Evolutionary conservation across 2,329 filamentous ascomycete genomes (phyloP), one percentile per base, ranked within the genome.

Genomic region (Talaromyces sp.): DNA sequence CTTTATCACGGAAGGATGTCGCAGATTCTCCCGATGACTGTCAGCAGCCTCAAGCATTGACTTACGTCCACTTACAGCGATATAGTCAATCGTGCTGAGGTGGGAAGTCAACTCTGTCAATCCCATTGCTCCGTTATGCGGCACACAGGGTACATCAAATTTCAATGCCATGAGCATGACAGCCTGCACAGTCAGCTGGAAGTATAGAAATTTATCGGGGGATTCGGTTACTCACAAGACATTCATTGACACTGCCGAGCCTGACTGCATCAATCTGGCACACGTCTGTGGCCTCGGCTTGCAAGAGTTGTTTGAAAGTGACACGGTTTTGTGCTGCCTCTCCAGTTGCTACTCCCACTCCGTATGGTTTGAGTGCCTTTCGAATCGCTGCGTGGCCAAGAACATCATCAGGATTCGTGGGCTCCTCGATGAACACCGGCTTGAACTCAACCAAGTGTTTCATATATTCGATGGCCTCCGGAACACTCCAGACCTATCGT

Each of bases 271-370:
- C 92, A 69, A 95, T 90, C 77, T 96, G 92, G 75, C 91, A 92
- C 18, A 96, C 86, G 71, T 95, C 92, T 69, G 96, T 91, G 64
- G 92, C 91, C 60, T 88, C 89, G 1, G 86, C 82, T 73, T 88
- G 85, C 60, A 96, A 84, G 63, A 96, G 85, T 78, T 96, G 92
- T 83, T 96, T 96, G 85, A 96, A 96, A 70, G 96, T 86, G 67
- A 96, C 90, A 44, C 92, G 87, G 81, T 96, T 96, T 81, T 96
- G 92, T 80, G 91, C 95, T 91, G 96, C 96, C 80, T 96, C 92
- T 66, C 92, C 92, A 0, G 92, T 96, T 4, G 92, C 92, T 6
- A 96, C 92, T 60, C 91, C 91, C 0, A 89, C 87, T 69, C 75
- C 75, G 66, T 77, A 67, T 16, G 75, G 74, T 46, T 84, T 83